Evolutionary conservation across 495 filamentous ascomycete species (phyloP).

Genomic region (Daldinia bambusicola): DNA sequence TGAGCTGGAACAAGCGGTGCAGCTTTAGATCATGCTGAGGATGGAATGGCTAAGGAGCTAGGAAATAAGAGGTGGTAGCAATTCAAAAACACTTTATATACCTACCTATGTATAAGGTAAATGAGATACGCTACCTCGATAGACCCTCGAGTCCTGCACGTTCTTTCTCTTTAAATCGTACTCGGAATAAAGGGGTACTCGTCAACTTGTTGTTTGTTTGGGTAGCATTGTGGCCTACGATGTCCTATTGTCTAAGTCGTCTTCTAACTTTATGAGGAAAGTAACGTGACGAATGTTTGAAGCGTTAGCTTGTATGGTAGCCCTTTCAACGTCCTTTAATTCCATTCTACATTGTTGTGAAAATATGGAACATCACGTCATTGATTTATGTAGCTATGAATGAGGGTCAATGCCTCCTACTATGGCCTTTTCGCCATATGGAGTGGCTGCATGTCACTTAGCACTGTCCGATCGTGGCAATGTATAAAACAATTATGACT

Average conservation of each 20-base stretch:
- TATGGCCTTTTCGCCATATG: not conserved
- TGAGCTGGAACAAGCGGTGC: not conserved
- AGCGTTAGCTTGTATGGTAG: not conserved
- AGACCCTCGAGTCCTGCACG: not conserved
- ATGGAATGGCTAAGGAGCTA: not conserved
- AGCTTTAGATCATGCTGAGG: not conserved
- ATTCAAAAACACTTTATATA: not conserved
- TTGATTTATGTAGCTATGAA: not conserved
- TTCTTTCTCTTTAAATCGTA: not conserved
- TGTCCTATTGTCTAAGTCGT: conserved; percentile 1
- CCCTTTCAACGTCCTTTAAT: not conserved
- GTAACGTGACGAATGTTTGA: not conserved
- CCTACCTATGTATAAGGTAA: not conserved
- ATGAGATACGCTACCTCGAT: not conserved
- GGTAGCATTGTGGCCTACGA: not conserved
- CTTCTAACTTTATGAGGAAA: not conserved
- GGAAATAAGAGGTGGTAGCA: not conserved
- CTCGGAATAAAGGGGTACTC: not conserved
- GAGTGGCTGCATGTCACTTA: not conserved
- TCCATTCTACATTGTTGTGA: not conserved
- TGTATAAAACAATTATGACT: not conserved
- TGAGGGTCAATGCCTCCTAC: not conserved
- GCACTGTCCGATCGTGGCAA: not conserved
- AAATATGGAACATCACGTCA: not conserved
- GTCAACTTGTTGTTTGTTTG: not conserved